Base-by-base conservation (phyloP, 1,139 yeast species). In the Blastobotrys buckinghamii region DNA sequence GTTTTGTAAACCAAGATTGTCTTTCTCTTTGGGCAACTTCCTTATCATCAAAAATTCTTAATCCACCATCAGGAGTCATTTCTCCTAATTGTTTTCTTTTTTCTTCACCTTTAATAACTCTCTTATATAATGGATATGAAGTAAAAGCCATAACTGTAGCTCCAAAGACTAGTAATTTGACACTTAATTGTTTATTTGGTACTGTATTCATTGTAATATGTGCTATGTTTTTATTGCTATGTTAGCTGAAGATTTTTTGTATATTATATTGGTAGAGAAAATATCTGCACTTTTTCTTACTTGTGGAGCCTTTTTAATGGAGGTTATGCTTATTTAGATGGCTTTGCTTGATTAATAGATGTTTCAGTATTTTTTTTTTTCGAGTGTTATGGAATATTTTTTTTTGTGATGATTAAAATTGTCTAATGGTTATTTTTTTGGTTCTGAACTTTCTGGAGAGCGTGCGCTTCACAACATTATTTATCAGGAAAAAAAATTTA, bases 31-130 rank as follows among this genome's bases (percentile, higher is more conserved):
- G 63, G 5, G 58, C 52, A 45, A 65, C 69, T 55, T 77, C 81
- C 39, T 71, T 71, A 17, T 69, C 72, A 8, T 68, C 62, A 59
- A 75, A 77, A 48, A 70, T 60, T 22, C 77, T 64, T 7, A 75
- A 63, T 2, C 73, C 66, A 0, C 80, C 80, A 50, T 75, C 79
- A 0, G 72, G 69, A 48, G 76, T 69, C 50, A 69, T 65, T 48
- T 74, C 79, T 6, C 81, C 82, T 16, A 68, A 62, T 54, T 76
- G 81, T 2, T 68, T 67, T 42, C 67, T 68, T 55, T 76, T 68
- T 51, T 74, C 75, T 29, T 73, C 71, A 5, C 78, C 78, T 42
- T 27, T 17, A 26, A 49, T 42, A 65, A 69, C 39, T 55, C 72
- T 56, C 41, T 60, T 63, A 55, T 68, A 69, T 2, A 69, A 55